Conservation (phyloP, 2,329 filamentous ascomycete genomes). For the Fusarium chuoi region DNA sequence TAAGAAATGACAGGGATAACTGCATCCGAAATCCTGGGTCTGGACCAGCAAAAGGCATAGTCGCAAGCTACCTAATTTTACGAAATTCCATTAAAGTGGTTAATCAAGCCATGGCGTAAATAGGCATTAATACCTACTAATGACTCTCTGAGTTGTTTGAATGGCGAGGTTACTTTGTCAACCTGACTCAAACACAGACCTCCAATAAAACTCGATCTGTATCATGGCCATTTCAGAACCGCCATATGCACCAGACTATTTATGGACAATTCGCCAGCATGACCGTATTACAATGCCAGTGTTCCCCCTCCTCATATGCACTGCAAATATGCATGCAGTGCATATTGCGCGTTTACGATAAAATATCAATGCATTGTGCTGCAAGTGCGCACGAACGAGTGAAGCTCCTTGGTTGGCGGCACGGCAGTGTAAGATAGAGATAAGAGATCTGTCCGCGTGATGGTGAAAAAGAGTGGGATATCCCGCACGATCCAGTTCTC, state of each 20-base stretch:
- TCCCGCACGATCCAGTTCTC: constrained; percentile 14
- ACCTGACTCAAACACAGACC: neutral
- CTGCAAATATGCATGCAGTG: neutral
- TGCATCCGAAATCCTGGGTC: neutral
- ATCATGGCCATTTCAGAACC: neutral
- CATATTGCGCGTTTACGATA: constrained; percentile 1
- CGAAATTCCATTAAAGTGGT: neutral
- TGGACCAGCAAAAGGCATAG: neutral
- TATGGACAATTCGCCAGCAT: neutral
- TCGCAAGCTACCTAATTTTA: neutral
- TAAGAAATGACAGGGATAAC: neutral
- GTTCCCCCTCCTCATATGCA: neutral
- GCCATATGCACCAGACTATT: neutral
- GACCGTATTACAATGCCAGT: neutral
- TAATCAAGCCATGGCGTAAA: neutral
- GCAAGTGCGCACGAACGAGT: neutral
- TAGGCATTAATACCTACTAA: neutral
- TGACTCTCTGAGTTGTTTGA: neutral
- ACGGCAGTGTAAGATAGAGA: constrained; percentile 8
- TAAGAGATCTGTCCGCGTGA: constrained; percentile 34
- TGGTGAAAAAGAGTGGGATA: constrained; percentile 27
- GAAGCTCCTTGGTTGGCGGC: neutral
- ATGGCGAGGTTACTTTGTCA: too few relatives aligned
- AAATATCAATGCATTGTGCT: neutral
- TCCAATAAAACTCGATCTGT: neutral